Conservation (phyloP, 257 asterid genomes). For the Lithospermum erythrorhizon region DNA sequence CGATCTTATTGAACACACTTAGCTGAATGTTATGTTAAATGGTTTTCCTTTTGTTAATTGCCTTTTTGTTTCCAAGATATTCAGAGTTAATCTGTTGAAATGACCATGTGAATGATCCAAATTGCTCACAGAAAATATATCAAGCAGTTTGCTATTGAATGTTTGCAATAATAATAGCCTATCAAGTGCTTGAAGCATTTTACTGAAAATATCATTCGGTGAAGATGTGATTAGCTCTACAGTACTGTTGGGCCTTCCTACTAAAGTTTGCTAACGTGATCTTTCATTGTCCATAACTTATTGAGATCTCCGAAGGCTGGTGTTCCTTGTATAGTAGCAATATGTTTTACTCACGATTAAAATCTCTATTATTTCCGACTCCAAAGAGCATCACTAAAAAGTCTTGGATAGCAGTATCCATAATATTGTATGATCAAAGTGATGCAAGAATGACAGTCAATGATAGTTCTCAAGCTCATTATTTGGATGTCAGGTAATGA, state of each 20-base stretch:
- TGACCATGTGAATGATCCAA: neutral
- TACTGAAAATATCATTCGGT: too few species aligned
- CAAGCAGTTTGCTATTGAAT: neutral
- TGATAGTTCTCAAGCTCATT: conserved; percentile 7
- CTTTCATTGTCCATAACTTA: too few species aligned
- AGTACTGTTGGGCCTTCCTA: too few species aligned
- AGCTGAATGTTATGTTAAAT: neutral
- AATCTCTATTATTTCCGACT: too few species aligned
- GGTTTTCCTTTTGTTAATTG: neutral
- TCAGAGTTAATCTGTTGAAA: neutral
- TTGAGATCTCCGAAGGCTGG: too few species aligned
- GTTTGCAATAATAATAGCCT: neutral
- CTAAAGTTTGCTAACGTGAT: too few species aligned
- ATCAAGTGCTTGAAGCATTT: too few species aligned
- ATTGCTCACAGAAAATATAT: neutral
- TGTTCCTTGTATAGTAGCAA: too few species aligned
- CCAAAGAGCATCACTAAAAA: too few species aligned
- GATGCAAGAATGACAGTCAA: conserved; percentile 1
- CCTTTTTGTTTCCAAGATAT: neutral
- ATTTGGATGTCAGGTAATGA: conserved; percentile 66
- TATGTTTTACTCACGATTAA: too few species aligned
- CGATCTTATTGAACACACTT: neutral
- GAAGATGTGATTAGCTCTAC: too few species aligned
- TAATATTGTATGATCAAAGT: neutral
- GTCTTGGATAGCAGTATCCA: too few species aligned